phyloP scores from a whole-genome alignment of 208 protist genomes.

The Acanthamoeba royreba region DNA sequence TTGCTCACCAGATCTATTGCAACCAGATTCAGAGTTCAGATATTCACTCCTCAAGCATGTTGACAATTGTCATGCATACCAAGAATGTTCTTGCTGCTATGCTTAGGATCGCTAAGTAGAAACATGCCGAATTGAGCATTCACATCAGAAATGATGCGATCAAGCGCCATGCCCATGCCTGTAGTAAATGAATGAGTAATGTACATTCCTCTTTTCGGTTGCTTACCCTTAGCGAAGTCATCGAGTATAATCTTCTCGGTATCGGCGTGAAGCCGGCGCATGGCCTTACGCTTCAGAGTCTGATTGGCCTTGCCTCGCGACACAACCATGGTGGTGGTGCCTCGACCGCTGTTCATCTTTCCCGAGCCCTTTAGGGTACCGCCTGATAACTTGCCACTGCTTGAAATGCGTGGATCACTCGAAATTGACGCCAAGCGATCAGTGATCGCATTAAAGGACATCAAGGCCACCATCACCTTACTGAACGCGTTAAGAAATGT shows the following conservation, averaged over 20 bases:
- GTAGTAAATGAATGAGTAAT: no score
- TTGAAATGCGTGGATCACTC: neutral
- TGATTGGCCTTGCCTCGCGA: neutral
- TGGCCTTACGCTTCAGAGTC: conserved; percentile 26
- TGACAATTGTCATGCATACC: neutral
- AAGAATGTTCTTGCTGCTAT: conserved; percentile 10
- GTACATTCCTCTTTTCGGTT: no score
- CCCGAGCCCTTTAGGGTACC: neutral
- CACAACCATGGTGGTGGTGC: neutral
- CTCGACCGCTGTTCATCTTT: neutral
- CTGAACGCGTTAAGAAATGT: neutral
- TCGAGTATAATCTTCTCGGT: conserved; percentile 40
- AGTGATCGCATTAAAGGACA: conserved; percentile 40
- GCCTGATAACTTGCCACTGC: neutral
- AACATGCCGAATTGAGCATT: neutral
- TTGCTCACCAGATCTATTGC: neutral
- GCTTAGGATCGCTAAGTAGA: conserved; percentile 37
- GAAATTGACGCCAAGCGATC: neutral
- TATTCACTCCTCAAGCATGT: neutral
- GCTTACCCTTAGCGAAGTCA: neutral
- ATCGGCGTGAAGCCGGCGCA: neutral
- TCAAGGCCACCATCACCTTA: neutral
- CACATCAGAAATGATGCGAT: conserved; percentile 1
- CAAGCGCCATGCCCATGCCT: conserved; percentile 38
- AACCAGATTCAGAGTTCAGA: neutral